Conservation (phyloP, 306 rosid species). For the Pyrus bretschneideri region DNA sequence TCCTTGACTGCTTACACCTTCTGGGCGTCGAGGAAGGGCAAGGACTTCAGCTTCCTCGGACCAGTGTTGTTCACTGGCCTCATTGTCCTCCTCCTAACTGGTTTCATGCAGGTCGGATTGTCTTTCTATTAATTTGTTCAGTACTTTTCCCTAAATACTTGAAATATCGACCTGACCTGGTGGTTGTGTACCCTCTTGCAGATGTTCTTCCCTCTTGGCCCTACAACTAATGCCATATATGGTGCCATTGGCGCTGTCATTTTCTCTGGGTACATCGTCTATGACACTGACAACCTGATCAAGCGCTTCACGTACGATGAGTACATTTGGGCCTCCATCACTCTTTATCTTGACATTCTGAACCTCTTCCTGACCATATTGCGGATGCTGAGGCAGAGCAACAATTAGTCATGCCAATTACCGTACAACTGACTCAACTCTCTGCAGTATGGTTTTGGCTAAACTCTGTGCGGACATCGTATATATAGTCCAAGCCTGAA, state of each 20-base stretch:
- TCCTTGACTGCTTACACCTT: slow-evolving; percentile 84
- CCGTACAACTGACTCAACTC: background rate
- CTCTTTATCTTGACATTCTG: slow-evolving; percentile 80
- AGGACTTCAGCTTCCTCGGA: slow-evolving; percentile 94
- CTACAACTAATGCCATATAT: slow-evolving; percentile 57
- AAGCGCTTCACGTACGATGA: slow-evolving; percentile 84
- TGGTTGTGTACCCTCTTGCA: slow-evolving; percentile 17
- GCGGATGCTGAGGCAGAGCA: slow-evolving; percentile 69
- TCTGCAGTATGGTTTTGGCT: background rate
- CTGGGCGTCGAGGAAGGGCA: slow-evolving; percentile 98
- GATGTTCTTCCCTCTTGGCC: slow-evolving; percentile 90
- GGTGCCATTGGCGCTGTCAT: slow-evolving; percentile 75
- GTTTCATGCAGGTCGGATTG: slow-evolving; percentile 74
- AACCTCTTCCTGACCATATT: slow-evolving; percentile 82
- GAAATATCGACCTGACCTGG: slow-evolving; percentile 12
- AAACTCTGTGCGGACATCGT: background rate
- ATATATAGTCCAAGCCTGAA: background rate
- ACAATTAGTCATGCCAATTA: slow-evolving; percentile 37
- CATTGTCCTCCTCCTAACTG: slow-evolving; percentile 47
- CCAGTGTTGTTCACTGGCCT: slow-evolving; percentile 83
- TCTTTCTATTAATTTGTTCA: background rate
- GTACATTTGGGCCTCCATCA: slow-evolving; percentile 87
- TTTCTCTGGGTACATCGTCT: slow-evolving; percentile 78
- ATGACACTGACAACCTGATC: slow-evolving; percentile 83
- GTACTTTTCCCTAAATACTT: background rate